Percentiles rank a stretch among this genome's conserved stretches.
Evolutionary conservation across 2,329 filamentous ascomycete species (phyloP).

Genomic region (Aspergillus versicolor): DNA sequence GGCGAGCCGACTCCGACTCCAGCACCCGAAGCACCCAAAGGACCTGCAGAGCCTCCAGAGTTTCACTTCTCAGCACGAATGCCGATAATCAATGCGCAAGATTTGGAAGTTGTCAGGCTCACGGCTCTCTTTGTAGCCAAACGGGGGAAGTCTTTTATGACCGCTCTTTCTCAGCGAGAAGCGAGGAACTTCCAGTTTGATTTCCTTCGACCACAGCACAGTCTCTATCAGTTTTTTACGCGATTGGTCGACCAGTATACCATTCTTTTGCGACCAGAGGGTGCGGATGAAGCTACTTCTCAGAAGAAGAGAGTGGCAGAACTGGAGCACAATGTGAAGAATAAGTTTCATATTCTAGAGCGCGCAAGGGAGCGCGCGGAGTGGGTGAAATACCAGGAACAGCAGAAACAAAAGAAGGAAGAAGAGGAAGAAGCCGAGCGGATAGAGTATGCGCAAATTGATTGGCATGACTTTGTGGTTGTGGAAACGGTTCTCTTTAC

Average conservation of each 20-base stretch:
- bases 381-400: constrained; percentile 79
- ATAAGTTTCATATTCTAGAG: constrained; percentile 77
- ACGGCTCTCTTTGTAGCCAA: constrained; percentile 91
- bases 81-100: constrained; percentile 94
- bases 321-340: constrained; percentile 70
- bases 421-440: constrained; percentile 82
- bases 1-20: constrained; percentile 59
- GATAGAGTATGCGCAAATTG: constrained; percentile 76
- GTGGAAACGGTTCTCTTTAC: constrained; percentile 93
- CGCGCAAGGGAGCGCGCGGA: constrained; percentile 83
- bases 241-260: constrained; percentile 91
- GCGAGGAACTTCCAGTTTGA: constrained; percentile 92
- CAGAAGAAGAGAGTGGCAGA: constrained; percentile 71
- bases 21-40: constrained; percentile 67
- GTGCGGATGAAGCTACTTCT: constrained; percentile 67
- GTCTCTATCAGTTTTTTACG: constrained; percentile 92
- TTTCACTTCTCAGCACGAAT: constrained; percentile 95
- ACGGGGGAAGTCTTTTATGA: constrained; percentile 90
- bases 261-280: constrained; percentile 68
- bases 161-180: constrained; percentile 82
- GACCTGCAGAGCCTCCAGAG: constrained; percentile 79
- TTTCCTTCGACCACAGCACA: constrained; percentile 92
- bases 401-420: constrained; percentile 84
- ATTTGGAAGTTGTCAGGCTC: constrained; percentile 70
- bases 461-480: constrained; percentile 97